These are phyloP conservation scores for Saccharomyces hybrid DNA, from an alignment of 1,139 yeast species.

Conservation along the genomic window DNA sequence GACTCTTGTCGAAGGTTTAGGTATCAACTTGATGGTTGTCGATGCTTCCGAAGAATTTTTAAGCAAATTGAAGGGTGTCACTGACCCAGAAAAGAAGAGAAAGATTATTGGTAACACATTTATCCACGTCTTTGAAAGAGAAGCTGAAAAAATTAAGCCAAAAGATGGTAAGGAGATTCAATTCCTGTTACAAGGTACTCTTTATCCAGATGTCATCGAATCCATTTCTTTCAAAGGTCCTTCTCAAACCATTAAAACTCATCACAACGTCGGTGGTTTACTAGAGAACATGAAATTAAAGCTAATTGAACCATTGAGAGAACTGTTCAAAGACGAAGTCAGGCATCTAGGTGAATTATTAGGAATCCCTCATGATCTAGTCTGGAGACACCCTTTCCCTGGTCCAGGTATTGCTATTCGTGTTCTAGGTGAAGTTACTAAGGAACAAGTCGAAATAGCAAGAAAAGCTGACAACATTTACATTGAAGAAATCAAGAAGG, in stretches of 20 bases:
- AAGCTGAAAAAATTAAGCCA: constrained; percentile 71
- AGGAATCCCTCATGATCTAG: constrained; percentile 94
- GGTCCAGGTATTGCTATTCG: constrained; percentile 99
- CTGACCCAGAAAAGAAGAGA: constrained; percentile 98
- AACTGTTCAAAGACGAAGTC: constrained; percentile 96
- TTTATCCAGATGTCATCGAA: constrained; percentile 98
- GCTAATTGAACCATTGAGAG: constrained; percentile 96
- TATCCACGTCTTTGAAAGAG: constrained; percentile 93
- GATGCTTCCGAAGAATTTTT: constrained; percentile 92
- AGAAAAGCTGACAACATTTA: constrained; percentile 94
- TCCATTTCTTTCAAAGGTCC: constrained; percentile 99
- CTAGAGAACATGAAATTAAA: constrained; percentile 97
- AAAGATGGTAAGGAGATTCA: constrained; percentile 86
- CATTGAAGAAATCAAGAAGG: constrained; percentile 89
- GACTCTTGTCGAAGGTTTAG: constrained; percentile 86
- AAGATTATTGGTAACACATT: constrained; percentile 97
- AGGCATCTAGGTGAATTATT: constrained; percentile 90
- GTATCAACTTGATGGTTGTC: constrained; percentile 87
- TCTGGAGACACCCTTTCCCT: constrained; percentile 99
- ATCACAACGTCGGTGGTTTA: constrained; percentile 97
- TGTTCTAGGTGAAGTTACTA: constrained; percentile 93
- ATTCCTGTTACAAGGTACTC: constrained; percentile 91
- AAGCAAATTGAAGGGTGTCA: constrained; percentile 79
- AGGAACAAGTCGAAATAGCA: constrained; percentile 87
- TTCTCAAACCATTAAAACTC: constrained; percentile 97